Evolutionary conservation across 1,284 basidiomycete genomes (phyloP), one percentile per base, ranked within the genome.

Genomic region (Ustilago trichophora): DNA sequence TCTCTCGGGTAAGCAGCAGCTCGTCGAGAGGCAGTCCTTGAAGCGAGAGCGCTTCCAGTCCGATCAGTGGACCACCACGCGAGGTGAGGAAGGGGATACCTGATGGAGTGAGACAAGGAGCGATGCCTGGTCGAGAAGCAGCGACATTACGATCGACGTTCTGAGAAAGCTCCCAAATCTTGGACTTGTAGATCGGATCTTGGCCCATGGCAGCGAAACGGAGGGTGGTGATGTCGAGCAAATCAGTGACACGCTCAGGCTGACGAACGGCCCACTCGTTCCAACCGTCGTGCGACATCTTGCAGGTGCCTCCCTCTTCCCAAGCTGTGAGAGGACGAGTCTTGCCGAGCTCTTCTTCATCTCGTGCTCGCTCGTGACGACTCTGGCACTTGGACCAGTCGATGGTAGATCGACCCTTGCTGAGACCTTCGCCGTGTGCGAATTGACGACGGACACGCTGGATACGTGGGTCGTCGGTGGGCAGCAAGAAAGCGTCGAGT

Each of bases 31-130:
- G 93, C 35, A 97, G 86, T 21, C 93, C 94, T 78, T 97, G 93
- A 84, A 97, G 89, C 4, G 92, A 91, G 21, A 97, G 84, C 0
- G 93, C 93, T 80, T 97, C 93, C 27, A 93, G 83, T 9, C 93
- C 93, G 13, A 94, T 89, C 87, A 97, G 90, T 3, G 93, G 94
- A n/a, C 94, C 93, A 33, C 94, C 94, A 45, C 93, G 92, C 76
- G 91, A 93, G 25, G 94, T 93, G 76, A 96, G 90, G 80, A 93
- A 97, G 0, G 94, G 92, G 65, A 97, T 97, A 90, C 96, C 96
- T 29, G 91, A 90, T 0, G 93, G 93, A 0, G 93, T 97, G 16
- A 97, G 86, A 81, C 93, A 97, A 1, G 91, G 91, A 56, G 90
- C 91, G 40, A 95, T 90, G 8, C 93, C 93, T 2, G 89, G 85